phyloP scores from a whole-genome alignment of 192 early-diverging fungal genomes.

The Radiomyces spectabilis region DNA sequence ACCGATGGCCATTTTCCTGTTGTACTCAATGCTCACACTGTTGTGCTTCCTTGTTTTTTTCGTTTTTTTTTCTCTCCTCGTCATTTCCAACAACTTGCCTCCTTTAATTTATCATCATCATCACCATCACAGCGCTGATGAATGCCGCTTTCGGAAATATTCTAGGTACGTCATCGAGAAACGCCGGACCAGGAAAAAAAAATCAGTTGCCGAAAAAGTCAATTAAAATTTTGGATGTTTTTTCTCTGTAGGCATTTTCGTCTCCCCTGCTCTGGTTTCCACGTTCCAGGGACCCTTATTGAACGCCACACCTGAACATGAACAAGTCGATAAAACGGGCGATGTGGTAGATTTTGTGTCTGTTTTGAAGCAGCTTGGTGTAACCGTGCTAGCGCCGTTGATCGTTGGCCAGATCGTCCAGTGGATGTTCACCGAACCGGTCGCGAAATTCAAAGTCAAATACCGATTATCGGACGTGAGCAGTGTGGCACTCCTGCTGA shows the following conservation, averaged over 20 bases:
- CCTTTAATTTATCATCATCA: too few species aligned
- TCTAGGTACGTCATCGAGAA: conserved; percentile 27
- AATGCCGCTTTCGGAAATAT: conserved; percentile 69
- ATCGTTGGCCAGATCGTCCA: conserved; percentile 53
- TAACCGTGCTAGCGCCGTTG: conserved; percentile 57
- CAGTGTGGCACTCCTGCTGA: conserved; percentile 45
- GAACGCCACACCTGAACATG: conserved; percentile 11
- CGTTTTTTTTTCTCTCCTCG: too few species aligned
- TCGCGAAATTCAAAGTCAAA: conserved; percentile 38
- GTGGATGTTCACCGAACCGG: conserved; percentile 33
- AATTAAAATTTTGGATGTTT: too few species aligned
- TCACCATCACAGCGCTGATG: conserved; percentile 52
- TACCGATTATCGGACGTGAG: conserved; percentile 51
- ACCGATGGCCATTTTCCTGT: too few species aligned
- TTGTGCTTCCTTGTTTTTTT: too few species aligned
- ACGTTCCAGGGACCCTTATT: conserved; percentile 30
- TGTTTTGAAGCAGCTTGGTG: conserved; percentile 46
- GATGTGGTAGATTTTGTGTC: conserved; percentile 36
- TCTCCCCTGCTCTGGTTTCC: conserved; percentile 47
- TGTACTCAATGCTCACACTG: too few species aligned
- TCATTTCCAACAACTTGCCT: too few species aligned
- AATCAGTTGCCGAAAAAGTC: too few species aligned
- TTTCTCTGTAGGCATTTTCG: conserved; percentile 37
- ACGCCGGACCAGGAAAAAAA: too few species aligned
- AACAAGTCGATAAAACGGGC: conserved; percentile 4